Conservation (phyloP, 305 asterid species). For the Fraxinus nigra region DNA sequence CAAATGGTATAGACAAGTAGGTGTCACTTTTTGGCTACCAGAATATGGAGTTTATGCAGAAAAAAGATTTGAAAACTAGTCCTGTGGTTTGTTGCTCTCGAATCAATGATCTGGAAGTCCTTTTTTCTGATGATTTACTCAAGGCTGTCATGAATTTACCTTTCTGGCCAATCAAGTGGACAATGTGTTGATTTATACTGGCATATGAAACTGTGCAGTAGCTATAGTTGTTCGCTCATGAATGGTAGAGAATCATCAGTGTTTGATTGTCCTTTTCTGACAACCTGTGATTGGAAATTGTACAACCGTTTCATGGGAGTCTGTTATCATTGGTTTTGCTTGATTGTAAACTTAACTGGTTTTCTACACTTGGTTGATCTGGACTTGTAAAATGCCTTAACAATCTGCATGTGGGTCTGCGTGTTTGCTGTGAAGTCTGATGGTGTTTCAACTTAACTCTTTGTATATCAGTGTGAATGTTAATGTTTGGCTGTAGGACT, state of each 20-base stretch:
- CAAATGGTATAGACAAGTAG: not conserved
- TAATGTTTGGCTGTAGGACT: not conserved
- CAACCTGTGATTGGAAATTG: not conserved
- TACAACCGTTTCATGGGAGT: not conserved
- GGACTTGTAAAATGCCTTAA: not conserved
- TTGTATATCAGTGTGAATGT: not conserved
- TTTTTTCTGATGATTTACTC: not conserved
- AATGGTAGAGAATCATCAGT: not conserved
- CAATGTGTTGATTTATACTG: not conserved
- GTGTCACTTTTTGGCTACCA: not conserved
- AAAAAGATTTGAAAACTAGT: not conserved
- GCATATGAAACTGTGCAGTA: not conserved
- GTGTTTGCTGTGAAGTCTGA: not conserved
- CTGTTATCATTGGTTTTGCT: constrained; percentile 1
- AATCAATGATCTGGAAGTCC: not conserved
- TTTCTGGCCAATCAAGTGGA: not conserved
- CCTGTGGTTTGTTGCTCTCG: not conserved
- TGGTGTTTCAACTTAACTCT: not conserved
- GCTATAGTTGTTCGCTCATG: not conserved
- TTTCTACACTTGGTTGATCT: not conserved
- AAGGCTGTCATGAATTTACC: not conserved
- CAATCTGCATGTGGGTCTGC: not conserved
- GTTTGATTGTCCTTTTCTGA: not conserved
- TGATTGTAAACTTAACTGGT: not conserved
- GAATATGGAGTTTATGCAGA: not conserved